Base-by-base conservation (phyloP, 148 eudicot species). In the Cornus kousa region DNA sequence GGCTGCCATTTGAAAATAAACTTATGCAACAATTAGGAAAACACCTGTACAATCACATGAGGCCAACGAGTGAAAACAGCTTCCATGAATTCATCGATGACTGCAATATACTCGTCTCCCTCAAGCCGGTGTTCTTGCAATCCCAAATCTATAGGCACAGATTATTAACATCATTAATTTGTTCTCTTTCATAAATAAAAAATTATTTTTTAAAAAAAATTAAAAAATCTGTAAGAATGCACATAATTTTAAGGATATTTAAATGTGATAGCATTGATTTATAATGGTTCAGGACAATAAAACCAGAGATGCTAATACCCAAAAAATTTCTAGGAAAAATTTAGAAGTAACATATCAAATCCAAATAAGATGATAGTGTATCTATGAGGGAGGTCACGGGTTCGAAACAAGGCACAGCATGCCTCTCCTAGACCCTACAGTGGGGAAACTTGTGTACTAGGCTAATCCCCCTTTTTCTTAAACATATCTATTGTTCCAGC, bases 1-100 rank as follows among this genome's bases (percentile, higher is more conserved):
- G 37, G 64, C 57, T 39, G n/a, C 50, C 32, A 50, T 2, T 37
- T 66, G 28, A 64, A 62, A 62, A 20, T 62, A 33, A 68, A 43
- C 37, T 14, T 60, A 3, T 8, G 9, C 28, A 62, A 46, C 70
- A 74, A 67, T 72, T 12, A 77, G 66, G 72, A 60, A 65, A 50
- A 59, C 57, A 93, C 97, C 93, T 93, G 97, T 80, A 95, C 99
- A 86, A 93, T 93, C 77, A 91, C 99, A 84, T 95, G 74, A 24
- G 99, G 97, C 99, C 99, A 95, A 31, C 99, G 97, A 72, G 99
- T 89, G 82, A 90, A 95, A 67, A 93, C 94, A 75, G 97, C 97
- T 81, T 93, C 94, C 99, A 95, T 93, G 84, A 95, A 95, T 80
- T 95, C 99, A 81, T 95, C 99, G 82, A 95, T 71, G 31, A 95